Evolutionary conservation across 139 green algal species (phyloP), one percentile per base, ranked within the genome.

Genomic region (Closterium sp.): DNA sequence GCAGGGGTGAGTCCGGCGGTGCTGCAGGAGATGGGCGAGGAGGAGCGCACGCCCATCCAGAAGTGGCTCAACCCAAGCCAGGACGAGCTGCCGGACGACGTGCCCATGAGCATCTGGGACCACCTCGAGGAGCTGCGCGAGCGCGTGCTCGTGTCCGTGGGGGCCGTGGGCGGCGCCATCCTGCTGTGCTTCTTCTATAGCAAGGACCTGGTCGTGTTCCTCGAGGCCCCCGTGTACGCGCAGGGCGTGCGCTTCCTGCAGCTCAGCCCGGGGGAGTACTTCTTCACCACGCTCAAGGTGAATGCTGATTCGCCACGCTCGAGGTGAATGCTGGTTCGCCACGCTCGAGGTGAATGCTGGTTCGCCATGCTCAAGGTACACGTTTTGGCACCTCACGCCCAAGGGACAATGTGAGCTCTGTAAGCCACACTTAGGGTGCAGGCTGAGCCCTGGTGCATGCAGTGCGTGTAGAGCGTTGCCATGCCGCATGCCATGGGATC

Each of bases 201-300:
- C 30, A 96, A 95, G 30, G 89, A 99, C 38, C 95, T 99, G 30
- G 96, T 99, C 16, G 93, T 98, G 16, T 99, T 99, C 88, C 94
- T 99, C 88, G 98, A 99, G 93, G 97, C 96, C 6, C 98, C 98
- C 0, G 98, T 99, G 34, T 96, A 96, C 19, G 84, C 89, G 25
- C 92, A 98, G 30, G 98, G 98, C 12, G 98, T 99, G 34, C 95
- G 97, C 33, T 99, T 99, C 95, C 95, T 99, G 93, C 97, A 99
- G 94, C 97, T 99, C 4, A 98, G 97, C 4, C 98, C 98, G 9
- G 98, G 98, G 23, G 98, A 99, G 92, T 99, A 93, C 85, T 94
- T 99, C 95, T 99, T 99, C 95, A 99, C 98, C n/a, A 99, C 98
- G 0, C 94, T 99, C 88, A 99, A 99, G 96, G 97, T 98, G 85